These are phyloP conservation scores for Populus nigra DNA, from an alignment of 345 rosid species.

Conservation along the genomic window DNA sequence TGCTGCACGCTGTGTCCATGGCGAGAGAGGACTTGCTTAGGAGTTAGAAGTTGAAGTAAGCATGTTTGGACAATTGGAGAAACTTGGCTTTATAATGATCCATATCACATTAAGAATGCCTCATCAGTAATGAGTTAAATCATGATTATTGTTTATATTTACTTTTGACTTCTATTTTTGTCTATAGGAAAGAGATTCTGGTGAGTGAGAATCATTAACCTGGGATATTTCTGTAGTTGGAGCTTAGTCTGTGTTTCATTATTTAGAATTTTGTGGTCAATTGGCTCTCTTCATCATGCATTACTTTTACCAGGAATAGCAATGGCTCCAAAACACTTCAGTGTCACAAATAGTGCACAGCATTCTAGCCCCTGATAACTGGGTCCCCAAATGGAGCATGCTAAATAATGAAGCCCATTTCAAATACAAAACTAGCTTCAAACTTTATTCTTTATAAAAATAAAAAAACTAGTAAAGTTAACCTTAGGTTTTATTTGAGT, in stretches of 20 bases:
- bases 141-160: not conserved
- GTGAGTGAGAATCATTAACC: not conserved
- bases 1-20: not conserved
- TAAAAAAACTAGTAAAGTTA: no score
- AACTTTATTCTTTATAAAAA: not conserved
- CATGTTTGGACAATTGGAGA: not conserved
- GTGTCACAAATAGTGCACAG: no score
- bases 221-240: not conserved
- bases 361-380: no score
- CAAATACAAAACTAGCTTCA: not conserved
- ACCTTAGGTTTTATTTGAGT: no score
- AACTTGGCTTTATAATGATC: not conserved
- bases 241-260: not conserved
- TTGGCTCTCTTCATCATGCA: not conserved
- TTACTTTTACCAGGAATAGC: not conserved
- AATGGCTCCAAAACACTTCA: no score
- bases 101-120: no score
- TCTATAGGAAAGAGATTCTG: not conserved
- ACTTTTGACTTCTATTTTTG: not conserved
- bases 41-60: not conserved
- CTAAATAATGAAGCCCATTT: not conserved
- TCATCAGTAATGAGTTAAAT: not conserved
- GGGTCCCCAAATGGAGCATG: no score
- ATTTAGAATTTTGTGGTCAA: not conserved
- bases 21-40: not conserved